Base-by-base conservation (phyloP, 1,284 basidiomycete species). In the Vanrija sp. region DNA sequence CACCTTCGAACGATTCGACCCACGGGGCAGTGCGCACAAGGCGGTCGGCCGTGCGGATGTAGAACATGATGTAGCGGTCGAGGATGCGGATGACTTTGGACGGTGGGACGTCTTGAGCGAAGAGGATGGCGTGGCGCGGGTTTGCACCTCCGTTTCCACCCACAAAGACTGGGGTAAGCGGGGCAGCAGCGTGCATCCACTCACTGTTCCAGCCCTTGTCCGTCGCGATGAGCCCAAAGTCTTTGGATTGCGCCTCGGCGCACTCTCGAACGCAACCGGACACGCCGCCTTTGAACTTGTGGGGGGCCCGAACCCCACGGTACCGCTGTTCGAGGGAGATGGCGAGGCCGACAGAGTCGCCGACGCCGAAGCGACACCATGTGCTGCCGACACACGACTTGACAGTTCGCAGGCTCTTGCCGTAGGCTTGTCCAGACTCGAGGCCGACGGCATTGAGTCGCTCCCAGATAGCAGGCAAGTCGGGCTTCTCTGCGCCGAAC, bases 171-270 rank as follows among this genome's bases (percentile, higher is more conserved):
- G 66, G 53, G 54, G 61, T 65, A 49, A 58, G 56, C 53, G 19
- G n/a, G 3, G 23, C 21, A 28, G n/a, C 12, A 6, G 19, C 16
- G 26, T n/a, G n/a, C 12, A n/a, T 18, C 2, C 19, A 71, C 78
- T 62, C 62, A 83, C 81, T 73, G 62, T 87, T 87, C 85, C 86
- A 87, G 18, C 86, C 86, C 72, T 89, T 88, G 72, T 85, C 84
- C 0, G 86, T 88, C 1, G 87, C 87, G 57, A 88, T 89, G 38
- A 89, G 74, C 23, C 87, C 87, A 66, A 89, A 89, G 72, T 89
- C 87, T 64, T 86, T 87, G 34, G 78, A 78, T 64, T 89, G 87
- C 1, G 14, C 34, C 10, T 34, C 34, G 1, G 34, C 34, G 12
- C 14, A 34, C 14, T 34, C 34, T 14, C 14, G 34, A 34, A 34